Base-by-base conservation (phyloP, 345 rosid genomes). In the Salix udensis region DNA sequence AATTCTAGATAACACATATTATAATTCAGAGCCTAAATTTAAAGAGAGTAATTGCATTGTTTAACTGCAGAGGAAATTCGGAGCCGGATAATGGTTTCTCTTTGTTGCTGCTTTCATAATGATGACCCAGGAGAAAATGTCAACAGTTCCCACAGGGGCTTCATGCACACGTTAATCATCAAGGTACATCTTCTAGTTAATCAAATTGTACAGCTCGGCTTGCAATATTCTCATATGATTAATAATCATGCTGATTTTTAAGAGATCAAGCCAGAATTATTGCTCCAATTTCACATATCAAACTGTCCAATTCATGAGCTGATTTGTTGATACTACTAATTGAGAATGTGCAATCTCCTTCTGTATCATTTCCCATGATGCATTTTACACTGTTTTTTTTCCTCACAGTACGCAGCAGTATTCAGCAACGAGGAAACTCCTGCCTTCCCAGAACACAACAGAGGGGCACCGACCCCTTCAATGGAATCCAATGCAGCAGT, bases 81-180 rank as follows among this genome's bases (percentile, higher is more conserved):
- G 36, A 65, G 40, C 68, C 42, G 10, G 23, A 74, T 23, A 21
- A 84, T 84, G 86, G 82, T 62, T 18, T 55, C 11, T 69, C 7
- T 39, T 7, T 81, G 73, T 73, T 64, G 58, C 60, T 78, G 82
- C 67, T 39, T 78, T 46, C 62, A n/a, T 2, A 42, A n/a, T 34
- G 30, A 24, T 37, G 80, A 69, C 48, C 76, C 64, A 69, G 80
- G 18, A 65, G 74, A 72, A 24, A 31, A 75, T 31, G 34, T 19
- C 73, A 67, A 66, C 40, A 62, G 23, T 58, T 26, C 53, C 14
- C 64, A 48, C 28, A n/a, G 39, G 13, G 70, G 73, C 26, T 71
- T 77, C 46, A 8, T 76, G 21, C 36, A 36, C n/a, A 18, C 61
- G 28, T 8, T 81, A 10, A 11, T 61, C 40, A 4, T 2, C 71